Evolutionary conservation across 169 alveolate species (phyloP), one percentile per base, ranked within the genome.

Genomic region (Cryptosporidium meleagridis): DNA sequence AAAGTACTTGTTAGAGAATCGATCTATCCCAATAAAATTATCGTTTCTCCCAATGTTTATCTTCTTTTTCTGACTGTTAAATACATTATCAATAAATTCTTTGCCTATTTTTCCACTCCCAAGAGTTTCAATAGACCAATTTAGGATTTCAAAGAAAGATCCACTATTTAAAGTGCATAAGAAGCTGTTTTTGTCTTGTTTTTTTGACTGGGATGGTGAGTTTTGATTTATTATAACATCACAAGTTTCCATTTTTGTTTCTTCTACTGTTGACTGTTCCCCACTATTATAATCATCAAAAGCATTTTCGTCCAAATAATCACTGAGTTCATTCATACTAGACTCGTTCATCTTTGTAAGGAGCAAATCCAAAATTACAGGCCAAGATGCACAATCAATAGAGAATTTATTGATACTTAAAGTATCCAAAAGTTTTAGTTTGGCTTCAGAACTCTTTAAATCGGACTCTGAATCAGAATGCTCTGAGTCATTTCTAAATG

Each of bases 1-100:
- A 52, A 53, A 73, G 41, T 73, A 73, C 31, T 58, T 73, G 71
- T 73, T 73, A 12, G 70, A 73, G 58, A 53, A 73, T 37, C 86
- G 62, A 31, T 73, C 86, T 18, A 59, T 12, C 8, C 86, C 86
- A 37, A 73, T 53, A 2, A 73, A 55, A 12, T 35, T 31, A 33
- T 73, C 86, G 10, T 73, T 73, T 55, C 86, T 73, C 21, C 86
- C 86, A 55, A 73, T 18, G 16, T 21, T 53, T 2, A 1, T 44
- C 23, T 52, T 73, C 33, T 33, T 55, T 37, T 73, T 73, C 10
- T 26, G 62, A n/a, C 48, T 23, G 48, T 45, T 70, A 14, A 51
- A 52, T 8, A 51, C 62, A 23, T 70, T 51, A 4, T 73, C 86
- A 37, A 73, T 14, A 21, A 73, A 59, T 41, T 73, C 86, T 41